These are phyloP conservation scores for Candida boidinii DNA, from an alignment of 805 yeast genomes.

Conservation along the genomic window DNA sequence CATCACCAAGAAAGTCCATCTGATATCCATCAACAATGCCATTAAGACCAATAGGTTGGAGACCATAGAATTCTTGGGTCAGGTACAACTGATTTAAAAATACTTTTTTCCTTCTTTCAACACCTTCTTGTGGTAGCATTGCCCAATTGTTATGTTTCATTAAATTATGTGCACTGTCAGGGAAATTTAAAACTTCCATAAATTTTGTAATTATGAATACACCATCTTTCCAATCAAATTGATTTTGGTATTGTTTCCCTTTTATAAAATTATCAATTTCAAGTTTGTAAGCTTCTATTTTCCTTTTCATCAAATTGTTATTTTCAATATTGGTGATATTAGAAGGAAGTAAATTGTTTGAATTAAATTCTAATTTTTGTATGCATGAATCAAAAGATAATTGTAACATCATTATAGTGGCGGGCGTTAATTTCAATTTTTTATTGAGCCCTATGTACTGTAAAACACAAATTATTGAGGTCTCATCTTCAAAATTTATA, in stretches of 20 bases:
- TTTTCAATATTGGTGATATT: slow-evolving; percentile 6
- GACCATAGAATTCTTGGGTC: slow-evolving; percentile 6
- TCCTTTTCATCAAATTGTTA: slow-evolving; percentile 2
- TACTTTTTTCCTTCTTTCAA: neutral
- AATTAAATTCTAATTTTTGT: slow-evolving; percentile 13
- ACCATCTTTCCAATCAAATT: no score
- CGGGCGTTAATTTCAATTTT: slow-evolving; percentile 6
- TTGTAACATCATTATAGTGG: slow-evolving; percentile 11
- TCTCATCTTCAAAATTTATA: slow-evolving; percentile 17
- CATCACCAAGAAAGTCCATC: no score
- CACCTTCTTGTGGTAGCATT: slow-evolving; percentile 1
- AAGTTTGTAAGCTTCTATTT: slow-evolving; percentile 7
- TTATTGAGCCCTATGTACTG: slow-evolving; percentile 16
- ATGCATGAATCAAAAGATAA: slow-evolving; percentile 13
- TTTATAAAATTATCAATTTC: no score
- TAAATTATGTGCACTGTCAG: no score
- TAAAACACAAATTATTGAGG: slow-evolving; percentile 16
- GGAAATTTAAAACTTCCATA: no score
- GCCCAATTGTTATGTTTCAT: no score
- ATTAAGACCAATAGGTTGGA: no score
- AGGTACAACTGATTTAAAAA: slow-evolving; percentile 1
- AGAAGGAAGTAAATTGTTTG: no score
- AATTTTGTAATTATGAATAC: no score
- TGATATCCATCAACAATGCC: no score
- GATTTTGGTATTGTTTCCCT: no score